Evolutionary conservation across 2,329 filamentous ascomycete species (phyloP).

Genomic region (Fusarium austroafricanum): DNA sequence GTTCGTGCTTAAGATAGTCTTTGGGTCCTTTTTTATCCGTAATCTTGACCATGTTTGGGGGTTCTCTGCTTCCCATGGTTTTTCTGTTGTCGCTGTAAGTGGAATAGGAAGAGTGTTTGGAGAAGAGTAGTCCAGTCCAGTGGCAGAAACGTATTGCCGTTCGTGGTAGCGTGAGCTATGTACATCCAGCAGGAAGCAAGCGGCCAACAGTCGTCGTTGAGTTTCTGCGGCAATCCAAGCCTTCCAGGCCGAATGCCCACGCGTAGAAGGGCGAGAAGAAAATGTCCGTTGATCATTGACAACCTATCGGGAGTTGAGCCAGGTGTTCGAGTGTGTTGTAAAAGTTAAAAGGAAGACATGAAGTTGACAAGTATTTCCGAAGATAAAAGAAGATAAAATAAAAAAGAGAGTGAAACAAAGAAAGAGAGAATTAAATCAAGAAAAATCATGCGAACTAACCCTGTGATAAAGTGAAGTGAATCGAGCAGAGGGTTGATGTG

Average conservation of each 20-base stretch:
- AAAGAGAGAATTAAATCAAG: conserved; percentile 15
- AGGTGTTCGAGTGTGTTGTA: conserved; percentile 15
- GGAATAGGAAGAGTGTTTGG: conserved; percentile 56
- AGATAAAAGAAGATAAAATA: conserved; percentile 41
- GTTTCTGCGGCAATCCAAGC: conserved; percentile 66
- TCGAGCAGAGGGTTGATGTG: conserved; percentile 59
- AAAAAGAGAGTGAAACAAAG: conserved; percentile 12
- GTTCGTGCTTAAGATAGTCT: conserved; percentile 46
- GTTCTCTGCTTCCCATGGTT: conserved; percentile 62
- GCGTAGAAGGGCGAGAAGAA: conserved; percentile 34
- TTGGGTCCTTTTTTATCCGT: conserved; percentile 41
- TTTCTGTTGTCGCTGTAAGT: conserved; percentile 57
- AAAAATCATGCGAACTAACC: conserved; percentile 57
- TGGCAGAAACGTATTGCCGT: conserved; percentile 53
- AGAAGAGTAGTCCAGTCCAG: conserved; percentile 53
- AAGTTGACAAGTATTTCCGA: conserved; percentile 43
- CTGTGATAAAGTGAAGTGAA: conserved; percentile 65
- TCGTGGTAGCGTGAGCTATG: conserved; percentile 68
- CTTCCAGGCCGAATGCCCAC: conserved; percentile 57
- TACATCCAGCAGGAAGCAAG: conserved; percentile 67
- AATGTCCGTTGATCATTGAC: conserved; percentile 50
- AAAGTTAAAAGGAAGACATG: conserved; percentile 46
- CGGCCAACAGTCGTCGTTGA: conserved; percentile 64
- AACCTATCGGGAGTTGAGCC: conserved; percentile 55
- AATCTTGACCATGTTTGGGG: conserved; percentile 59